A percentile compares a stretch with the other conserved stretches of the same genome.
Evolutionary conservation across 2,329 filamentous ascomycete genomes (phyloP).

Genomic region (Didymella keratinophila): DNA sequence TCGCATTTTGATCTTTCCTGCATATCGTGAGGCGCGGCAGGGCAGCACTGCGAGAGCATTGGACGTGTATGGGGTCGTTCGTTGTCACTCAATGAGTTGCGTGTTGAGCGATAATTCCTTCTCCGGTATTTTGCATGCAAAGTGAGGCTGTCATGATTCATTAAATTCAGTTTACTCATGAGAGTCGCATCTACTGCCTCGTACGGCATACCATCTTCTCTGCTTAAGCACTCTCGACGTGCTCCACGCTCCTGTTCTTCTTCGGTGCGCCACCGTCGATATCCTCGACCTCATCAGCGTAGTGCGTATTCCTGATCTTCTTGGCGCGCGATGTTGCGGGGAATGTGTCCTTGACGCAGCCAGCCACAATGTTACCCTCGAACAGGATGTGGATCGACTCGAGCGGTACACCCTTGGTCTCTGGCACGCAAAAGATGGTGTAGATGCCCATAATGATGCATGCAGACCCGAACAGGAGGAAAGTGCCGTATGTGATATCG

Average conservation of each 20-base stretch:
- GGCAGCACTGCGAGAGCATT: background rate
- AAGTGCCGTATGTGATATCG: constrained; percentile 55
- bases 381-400: constrained; percentile 55
- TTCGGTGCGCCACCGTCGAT: constrained; percentile 30
- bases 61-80: background rate
- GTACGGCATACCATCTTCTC: background rate
- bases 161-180: background rate
- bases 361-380: constrained; percentile 53
- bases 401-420: constrained; percentile 55
- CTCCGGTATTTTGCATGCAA: background rate
- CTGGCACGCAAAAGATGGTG: constrained; percentile 53
- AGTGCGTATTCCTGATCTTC: constrained; percentile 43
- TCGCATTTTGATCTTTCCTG: background rate
- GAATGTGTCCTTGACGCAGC: constrained; percentile 51
- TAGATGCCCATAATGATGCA: constrained; percentile 55
- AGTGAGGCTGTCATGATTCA: background rate
- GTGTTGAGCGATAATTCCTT: background rate
- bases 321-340: constrained; percentile 49
- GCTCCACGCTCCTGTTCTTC: constrained; percentile 39
- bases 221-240: constrained; percentile 38
- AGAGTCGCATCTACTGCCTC: background rate
- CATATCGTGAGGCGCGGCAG: constrained; percentile 10
- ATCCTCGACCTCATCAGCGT: constrained; percentile 40
- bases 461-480: constrained; percentile 52
- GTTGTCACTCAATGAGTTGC: background rate